Percentiles rank a stretch among this genome's conserved stretches.
These are phyloP conservation scores for Triticum timopheevii DNA, from an alignment of 176 grass and related monocot species.

Conservation along the genomic window DNA sequence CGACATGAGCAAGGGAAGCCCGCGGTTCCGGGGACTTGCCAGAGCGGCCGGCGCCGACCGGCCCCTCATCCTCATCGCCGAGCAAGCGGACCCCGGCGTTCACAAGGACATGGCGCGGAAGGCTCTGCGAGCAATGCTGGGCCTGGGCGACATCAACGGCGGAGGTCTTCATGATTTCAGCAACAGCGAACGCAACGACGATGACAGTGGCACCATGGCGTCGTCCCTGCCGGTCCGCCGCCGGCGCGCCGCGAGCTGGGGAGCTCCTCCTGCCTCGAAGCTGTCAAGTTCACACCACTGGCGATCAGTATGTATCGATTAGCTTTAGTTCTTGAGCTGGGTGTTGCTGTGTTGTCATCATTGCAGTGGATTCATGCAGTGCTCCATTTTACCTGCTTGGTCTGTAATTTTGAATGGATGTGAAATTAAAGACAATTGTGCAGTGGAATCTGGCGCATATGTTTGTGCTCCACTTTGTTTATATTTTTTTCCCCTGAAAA, in stretches of 20 bases:
- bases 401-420: conserved; percentile 23
- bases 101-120: conserved; percentile 64
- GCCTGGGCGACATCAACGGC: not conserved
- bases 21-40: conserved; percentile 70
- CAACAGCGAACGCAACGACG: conserved; percentile 17
- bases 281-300: conserved; percentile 43
- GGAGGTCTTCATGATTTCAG: not conserved
- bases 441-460: not conserved
- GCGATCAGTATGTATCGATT: conserved; percentile 48
- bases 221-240: conserved; percentile 44
- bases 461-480: not conserved
- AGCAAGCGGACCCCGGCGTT: conserved; percentile 9
- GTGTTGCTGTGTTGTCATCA: not conserved
- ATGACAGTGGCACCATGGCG: conserved; percentile 22
- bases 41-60: conserved; percentile 60
- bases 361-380: conserved; percentile 3
- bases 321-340: not conserved
- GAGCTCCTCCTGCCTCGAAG: not conserved
- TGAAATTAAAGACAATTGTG: conserved; percentile 21
- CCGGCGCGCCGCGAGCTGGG: conserved; percentile 37
- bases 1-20: conserved; percentile 68
- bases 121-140: conserved; percentile 44
- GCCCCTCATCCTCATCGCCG: conserved; percentile 52
- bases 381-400: conserved; percentile 15
- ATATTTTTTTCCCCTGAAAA: no score